Conservation (phyloP, 2,329 filamentous ascomycete genomes). For the Fusarium siculi region DNA sequence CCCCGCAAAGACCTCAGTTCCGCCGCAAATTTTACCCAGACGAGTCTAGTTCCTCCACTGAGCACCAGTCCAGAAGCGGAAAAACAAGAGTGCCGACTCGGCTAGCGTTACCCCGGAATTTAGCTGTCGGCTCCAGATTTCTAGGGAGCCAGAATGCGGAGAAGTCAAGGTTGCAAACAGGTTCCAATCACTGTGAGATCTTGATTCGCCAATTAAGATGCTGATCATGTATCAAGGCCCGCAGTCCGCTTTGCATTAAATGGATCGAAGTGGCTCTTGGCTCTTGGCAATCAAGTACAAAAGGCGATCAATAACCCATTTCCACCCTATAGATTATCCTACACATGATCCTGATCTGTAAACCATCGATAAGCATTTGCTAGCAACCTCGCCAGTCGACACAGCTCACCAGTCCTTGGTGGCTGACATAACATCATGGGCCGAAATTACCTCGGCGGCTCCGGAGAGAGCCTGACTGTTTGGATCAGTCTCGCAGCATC, state of each 20-base stretch:
- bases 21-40: background rate
- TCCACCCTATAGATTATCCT: background rate
- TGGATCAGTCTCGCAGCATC: slow-evolving; percentile 1
- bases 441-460: background rate
- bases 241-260: background rate
- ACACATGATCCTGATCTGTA: background rate
- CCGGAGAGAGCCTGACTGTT: background rate
- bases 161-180: background rate
- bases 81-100: background rate
- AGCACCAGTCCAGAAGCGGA: background rate
- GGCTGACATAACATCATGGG: background rate
- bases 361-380: background rate
- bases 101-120: background rate
- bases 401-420: background rate
- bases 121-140: background rate
- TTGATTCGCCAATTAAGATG: background rate
- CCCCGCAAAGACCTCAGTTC: background rate
- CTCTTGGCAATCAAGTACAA: background rate
- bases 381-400: background rate
- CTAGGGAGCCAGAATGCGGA: background rate
- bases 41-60: background rate
- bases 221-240: background rate
- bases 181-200: background rate
- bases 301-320: background rate
- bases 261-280: background rate